A percentile compares a stretch with the other conserved stretches of the same genome.
Conservation (phyloP, 768 basidiomycete genomes). For the Tylopilus subfusipes region DNA sequence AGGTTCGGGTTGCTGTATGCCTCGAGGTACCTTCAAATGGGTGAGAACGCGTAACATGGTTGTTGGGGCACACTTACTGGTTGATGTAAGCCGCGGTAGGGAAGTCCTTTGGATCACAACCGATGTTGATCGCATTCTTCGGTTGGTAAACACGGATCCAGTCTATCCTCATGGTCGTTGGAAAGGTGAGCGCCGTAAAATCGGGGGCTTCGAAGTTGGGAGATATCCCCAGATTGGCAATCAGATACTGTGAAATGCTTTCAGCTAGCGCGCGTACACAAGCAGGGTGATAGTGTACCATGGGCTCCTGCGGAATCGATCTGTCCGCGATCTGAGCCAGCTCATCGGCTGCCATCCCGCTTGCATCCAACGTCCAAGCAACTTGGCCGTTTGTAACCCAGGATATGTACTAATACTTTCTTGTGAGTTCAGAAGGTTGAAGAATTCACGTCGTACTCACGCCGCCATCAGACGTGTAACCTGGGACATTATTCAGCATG, state of each 20-base stretch:
- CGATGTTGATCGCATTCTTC: slow-evolving; percentile 63
- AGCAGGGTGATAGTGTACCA: slow-evolving; percentile 44
- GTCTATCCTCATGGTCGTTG: slow-evolving; percentile 72
- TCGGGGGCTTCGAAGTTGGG: slow-evolving; percentile 75
- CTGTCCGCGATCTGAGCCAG: slow-evolving; percentile 60
- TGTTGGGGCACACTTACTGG: slow-evolving; percentile 38
- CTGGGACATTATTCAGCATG: slow-evolving; percentile 9
- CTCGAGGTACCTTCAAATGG: slow-evolving; percentile 43
- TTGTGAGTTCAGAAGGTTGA: slow-evolving; percentile 3
- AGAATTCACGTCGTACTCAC: slow-evolving; percentile 35
- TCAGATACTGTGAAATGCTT: slow-evolving; percentile 57
- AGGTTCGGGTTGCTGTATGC: slow-evolving; percentile 83
- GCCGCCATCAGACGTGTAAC: slow-evolving; percentile 37
- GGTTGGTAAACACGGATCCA: slow-evolving; percentile 92
- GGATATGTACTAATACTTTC: slow-evolving; percentile 57
- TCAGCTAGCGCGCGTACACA: not conserved
- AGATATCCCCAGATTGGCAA: slow-evolving; percentile 84
- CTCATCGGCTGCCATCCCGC: slow-evolving; percentile 57
- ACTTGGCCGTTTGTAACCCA: slow-evolving; percentile 66
- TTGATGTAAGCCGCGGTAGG: slow-evolving; percentile 85
- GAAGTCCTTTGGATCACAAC: slow-evolving; percentile 76
- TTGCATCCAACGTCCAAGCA: slow-evolving; percentile 67
- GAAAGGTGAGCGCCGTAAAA: slow-evolving; percentile 66
- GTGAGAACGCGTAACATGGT: not conserved
- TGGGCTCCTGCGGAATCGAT: slow-evolving; percentile 78